phyloP scores from a whole-genome alignment of 805 yeast genomes.

The Kuraishia hungarica region DNA sequence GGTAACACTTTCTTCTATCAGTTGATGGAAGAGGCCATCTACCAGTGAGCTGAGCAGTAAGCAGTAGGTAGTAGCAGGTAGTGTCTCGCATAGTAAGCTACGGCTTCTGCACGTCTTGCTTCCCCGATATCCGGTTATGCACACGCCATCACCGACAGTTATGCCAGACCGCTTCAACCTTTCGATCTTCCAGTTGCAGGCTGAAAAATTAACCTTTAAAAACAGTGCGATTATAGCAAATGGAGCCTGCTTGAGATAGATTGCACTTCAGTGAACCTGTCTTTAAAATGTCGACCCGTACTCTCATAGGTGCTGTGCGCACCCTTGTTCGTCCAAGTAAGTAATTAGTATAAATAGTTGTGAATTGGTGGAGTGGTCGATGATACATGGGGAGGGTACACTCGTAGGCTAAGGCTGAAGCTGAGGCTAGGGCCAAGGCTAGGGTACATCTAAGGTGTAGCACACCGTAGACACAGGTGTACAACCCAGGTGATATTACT shows the following conservation, averaged over 20 bases:
- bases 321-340: not conserved
- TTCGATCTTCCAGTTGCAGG: not conserved
- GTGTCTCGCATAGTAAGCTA: too few relatives aligned
- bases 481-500: too few relatives aligned
- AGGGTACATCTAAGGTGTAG: too few relatives aligned
- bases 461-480: too few relatives aligned
- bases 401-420: too few relatives aligned
- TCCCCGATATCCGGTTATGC: not conserved
- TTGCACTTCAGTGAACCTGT: not conserved
- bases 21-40: too few relatives aligned
- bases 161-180: not conserved
- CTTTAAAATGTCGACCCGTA: constrained; percentile 1
- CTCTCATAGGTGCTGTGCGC: not conserved
- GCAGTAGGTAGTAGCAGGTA: too few relatives aligned
- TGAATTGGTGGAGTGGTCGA: not conserved
- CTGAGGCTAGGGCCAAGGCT: too few relatives aligned
- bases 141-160: not conserved
- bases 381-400: too few relatives aligned
- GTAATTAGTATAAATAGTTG: not conserved
- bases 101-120: too few relatives aligned
- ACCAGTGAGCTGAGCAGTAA: too few relatives aligned
- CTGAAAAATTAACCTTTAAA: not conserved
- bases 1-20: too few relatives aligned
- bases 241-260: not conserved
- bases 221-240: not conserved